Conservation (phyloP, 139 green algal species). For the Mychonastes homosphaera region DNA sequence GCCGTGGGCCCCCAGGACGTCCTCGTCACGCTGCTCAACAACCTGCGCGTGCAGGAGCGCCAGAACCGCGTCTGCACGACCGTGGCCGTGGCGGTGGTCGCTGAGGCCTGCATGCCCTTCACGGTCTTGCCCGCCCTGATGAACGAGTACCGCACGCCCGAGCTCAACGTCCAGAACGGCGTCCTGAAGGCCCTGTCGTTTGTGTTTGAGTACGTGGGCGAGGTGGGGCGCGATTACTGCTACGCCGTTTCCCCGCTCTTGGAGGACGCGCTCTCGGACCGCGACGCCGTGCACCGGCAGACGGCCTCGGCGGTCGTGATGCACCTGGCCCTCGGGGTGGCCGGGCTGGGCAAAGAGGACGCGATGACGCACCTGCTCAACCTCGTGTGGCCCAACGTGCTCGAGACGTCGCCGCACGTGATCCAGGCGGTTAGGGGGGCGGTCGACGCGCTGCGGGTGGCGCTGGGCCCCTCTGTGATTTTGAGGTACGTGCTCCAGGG, state of each 20-base stretch:
- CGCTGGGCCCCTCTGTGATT: slow-evolving; percentile 73
- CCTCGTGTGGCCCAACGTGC: slow-evolving; percentile 98
- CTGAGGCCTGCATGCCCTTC: slow-evolving; percentile 96
- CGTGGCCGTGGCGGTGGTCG: slow-evolving; percentile 98
- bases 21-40: slow-evolving; percentile 97
- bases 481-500: slow-evolving; percentile 74
- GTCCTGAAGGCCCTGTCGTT: slow-evolving; percentile 92
- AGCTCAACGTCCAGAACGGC: slow-evolving; percentile 99
- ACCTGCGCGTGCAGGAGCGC: slow-evolving; percentile 98
- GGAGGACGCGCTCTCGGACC: slow-evolving; percentile 85
- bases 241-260: slow-evolving; percentile 90
- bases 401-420: slow-evolving; percentile 91
- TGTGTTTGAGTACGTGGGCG: slow-evolving; percentile 99
- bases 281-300: slow-evolving; percentile 94
- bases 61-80: slow-evolving; percentile 99
- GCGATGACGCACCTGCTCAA: slow-evolving; percentile 94
- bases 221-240: slow-evolving; percentile 99
- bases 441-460: slow-evolving; percentile 81
- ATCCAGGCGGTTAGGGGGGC: slow-evolving; percentile 84
- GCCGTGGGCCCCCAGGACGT: slow-evolving; percentile 97
- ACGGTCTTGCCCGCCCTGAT: slow-evolving; percentile 98
- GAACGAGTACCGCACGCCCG: slow-evolving; percentile 96
- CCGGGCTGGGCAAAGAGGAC: slow-evolving; percentile 93
- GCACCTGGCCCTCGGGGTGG: slow-evolving; percentile 83
- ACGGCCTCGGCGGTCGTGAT: slow-evolving; percentile 83